Base-by-base conservation (phyloP, 306 rosid species). In the Macrotyloma uniflorum region DNA sequence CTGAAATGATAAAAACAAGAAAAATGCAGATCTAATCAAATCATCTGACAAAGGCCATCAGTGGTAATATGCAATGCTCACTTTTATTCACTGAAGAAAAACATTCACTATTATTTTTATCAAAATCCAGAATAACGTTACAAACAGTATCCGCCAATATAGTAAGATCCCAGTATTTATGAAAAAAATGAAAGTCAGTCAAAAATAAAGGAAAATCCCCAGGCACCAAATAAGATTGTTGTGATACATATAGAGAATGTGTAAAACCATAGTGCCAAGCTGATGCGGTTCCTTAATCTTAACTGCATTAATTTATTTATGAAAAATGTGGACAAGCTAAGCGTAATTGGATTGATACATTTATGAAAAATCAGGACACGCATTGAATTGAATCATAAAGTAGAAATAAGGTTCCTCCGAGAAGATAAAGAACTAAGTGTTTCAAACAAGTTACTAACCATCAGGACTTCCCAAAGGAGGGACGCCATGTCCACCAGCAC, bases 391-490 rank as follows among this genome's bases (percentile, higher is more conserved):
- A 66, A 70, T 26, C 36, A 65, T 28, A 32, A 72, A 67, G 65
- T 35, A 47, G 23, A 72, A 72, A 50, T 35, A 26, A 20, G 16
- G 50, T 38, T 80, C 43, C n/a, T 35, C 71, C 43, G 6, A 55
- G 67, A 69, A 72, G 62, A 62, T 40, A 20, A 46, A 40, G 61
- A 46, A 45, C 65, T 38, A 51, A 66, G 54, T 33, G 63, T 82
- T 78, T 55, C 78, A 22, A 82, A 82, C 71, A 32, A 45, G 68
- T 82, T 63, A 85, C 98, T 87, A 72, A 95, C 98, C 98, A 88
- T 95, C 98, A 77, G 98, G 98, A 83, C 93, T 92, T 86, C 98
- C 98, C 81, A 95, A 82, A 70, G 98, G 98, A 86, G 98, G 98
- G 55, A 95, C 98, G 51, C 98, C 98, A 75, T 92, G 97, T 83